Evolutionary conservation across 2,329 filamentous ascomycete species (phyloP).

Genomic region (Nakataea oryzae): DNA sequence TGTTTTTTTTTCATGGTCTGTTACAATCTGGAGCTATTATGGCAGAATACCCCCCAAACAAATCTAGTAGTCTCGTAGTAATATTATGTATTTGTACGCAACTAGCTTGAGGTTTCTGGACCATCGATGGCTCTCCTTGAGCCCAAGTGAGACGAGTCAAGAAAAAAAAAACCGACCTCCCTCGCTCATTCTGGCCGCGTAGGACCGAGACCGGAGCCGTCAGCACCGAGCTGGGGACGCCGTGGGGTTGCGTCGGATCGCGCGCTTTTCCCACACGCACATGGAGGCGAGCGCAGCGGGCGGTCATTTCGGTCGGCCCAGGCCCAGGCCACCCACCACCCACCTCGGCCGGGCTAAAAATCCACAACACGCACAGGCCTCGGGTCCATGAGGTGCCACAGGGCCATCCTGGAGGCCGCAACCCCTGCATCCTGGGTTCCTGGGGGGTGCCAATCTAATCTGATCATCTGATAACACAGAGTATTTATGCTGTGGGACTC

Average conservation of each 20-base stretch:
- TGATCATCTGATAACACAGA: constrained; percentile 1
- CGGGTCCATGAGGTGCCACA: no score
- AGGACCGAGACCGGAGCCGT: background rate
- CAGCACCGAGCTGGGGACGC: no score
- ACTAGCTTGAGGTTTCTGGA: no score
- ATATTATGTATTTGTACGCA: background rate
- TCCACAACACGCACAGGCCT: background rate
- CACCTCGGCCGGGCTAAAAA: background rate
- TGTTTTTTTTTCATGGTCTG: background rate
- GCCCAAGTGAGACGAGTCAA: no score
- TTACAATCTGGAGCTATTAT: background rate
- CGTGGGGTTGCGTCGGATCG: background rate
- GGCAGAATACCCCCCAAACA: background rate
- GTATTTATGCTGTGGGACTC: background rate
- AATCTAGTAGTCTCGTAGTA: background rate
- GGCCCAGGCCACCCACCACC: background rate
- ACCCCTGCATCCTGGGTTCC: no score
- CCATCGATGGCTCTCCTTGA: no score
- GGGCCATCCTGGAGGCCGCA: no score
- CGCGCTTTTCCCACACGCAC: no score
- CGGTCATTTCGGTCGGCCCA: background rate
- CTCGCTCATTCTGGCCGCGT: background rate
- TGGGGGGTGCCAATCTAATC: background rate
- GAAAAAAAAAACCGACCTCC: background rate
- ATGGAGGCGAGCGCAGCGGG: no score